A percentile compares a stretch with the other conserved stretches of the same genome.
Conservation (phyloP, 2,329 filamentous ascomycete genomes). For the Stachybotrys echinatus region DNA sequence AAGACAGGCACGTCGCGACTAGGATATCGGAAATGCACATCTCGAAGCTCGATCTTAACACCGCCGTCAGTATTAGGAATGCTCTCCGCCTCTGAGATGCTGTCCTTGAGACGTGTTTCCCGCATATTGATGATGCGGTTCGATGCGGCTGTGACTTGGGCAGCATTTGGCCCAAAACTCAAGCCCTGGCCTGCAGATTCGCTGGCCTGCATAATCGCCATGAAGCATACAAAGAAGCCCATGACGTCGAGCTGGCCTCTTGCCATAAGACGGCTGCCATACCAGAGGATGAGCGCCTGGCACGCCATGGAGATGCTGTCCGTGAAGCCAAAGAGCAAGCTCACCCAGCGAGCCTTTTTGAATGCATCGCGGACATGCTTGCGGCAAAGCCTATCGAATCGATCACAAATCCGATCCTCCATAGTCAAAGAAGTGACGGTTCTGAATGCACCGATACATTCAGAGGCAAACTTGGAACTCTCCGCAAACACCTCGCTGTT, state of each 20-base stretch:
- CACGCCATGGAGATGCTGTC: conserved; percentile 61
- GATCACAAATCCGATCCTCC: conserved; percentile 57
- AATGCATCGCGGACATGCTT: conserved; percentile 56
- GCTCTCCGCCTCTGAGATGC: conserved; percentile 19
- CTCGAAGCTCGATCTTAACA: conserved; percentile 49
- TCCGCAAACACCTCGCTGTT: conserved; percentile 63
- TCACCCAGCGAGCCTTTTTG: conserved; percentile 55
- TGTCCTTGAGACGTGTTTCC: conserved; percentile 33
- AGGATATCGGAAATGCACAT: conserved; percentile 57
- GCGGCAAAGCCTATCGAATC: conserved; percentile 55
- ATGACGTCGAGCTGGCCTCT: conserved; percentile 40
- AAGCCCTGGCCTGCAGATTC: conserved; percentile 64
- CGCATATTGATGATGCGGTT: conserved; percentile 54
- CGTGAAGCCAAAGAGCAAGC: conserved; percentile 62
- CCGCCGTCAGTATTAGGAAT: conserved; percentile 43
- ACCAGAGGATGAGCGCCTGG: conserved; percentile 62
- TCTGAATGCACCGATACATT: conserved; percentile 68
- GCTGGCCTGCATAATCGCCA: conserved; percentile 62
- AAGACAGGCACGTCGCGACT: conserved; percentile 53
- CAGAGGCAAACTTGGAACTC: conserved; percentile 69
- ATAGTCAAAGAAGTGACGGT: conserved; percentile 68
- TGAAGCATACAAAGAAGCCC: conserved; percentile 54
- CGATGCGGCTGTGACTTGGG: conserved; percentile 52
- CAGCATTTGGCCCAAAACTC: conserved; percentile 60
- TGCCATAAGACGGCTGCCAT: conserved; percentile 55